A percentile compares a stretch with the other conserved stretches of the same genome.
These are phyloP conservation scores for Synchytrium microbalum DNA, from an alignment of 371 early-diverging fungal genomes.

Conservation along the genomic window DNA sequence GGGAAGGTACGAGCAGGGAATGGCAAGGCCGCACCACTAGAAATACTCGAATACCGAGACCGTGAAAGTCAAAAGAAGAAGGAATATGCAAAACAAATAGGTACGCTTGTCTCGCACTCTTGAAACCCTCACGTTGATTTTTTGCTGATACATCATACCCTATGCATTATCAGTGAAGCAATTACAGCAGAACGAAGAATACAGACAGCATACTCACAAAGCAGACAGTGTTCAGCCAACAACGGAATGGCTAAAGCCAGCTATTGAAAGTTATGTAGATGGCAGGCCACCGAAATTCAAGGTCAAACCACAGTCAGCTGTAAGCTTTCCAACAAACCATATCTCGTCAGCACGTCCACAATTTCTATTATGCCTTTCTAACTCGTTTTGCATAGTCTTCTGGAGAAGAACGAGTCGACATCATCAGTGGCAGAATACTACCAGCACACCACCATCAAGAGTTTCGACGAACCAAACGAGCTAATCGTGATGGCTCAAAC, in stretches of 20 bases:
- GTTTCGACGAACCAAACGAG: neutral
- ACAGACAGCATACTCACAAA: neutral
- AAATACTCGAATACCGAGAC: neutral
- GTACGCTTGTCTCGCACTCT: neutral
- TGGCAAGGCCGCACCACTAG: neutral
- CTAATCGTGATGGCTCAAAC: neutral
- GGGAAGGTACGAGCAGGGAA: neutral
- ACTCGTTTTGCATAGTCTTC: neutral
- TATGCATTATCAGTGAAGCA: neutral
- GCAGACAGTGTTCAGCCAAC: neutral
- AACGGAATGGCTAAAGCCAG: neutral
- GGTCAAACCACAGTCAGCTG: neutral
- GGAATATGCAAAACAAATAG: neutral
- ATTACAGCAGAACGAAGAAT: neutral
- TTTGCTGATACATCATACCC: neutral
- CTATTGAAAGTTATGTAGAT: neutral
- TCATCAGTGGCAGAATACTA: neutral
- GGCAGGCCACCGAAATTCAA: neutral
- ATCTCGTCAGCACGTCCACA: no score
- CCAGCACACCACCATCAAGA: neutral
- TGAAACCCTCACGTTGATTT: no score
- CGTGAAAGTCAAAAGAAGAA: neutral
- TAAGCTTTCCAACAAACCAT: no score
- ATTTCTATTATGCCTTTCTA: no score
- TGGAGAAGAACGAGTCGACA: neutral